These are phyloP conservation scores for Thermothelomyces thermophilus DNA, from an alignment of 2,329 filamentous ascomycete genomes.

Conservation along the genomic window DNA sequence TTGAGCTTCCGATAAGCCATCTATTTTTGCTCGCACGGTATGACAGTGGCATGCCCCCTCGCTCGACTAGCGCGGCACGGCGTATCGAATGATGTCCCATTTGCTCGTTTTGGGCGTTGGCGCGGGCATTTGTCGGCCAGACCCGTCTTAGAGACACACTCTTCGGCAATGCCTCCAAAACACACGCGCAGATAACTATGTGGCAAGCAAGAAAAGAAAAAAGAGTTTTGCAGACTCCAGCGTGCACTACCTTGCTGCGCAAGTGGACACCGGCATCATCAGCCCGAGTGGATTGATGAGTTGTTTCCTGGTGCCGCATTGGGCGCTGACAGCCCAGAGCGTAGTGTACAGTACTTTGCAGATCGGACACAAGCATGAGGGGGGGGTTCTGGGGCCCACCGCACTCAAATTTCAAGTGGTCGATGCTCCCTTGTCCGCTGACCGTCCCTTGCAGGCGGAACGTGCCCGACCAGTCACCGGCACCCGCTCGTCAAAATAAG, in stretches of 20 bases:
- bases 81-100: not conserved
- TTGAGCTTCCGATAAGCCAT: too few species aligned
- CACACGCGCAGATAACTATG: too few species aligned
- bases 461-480: not conserved
- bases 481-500: not conserved
- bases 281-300: conserved; percentile 12
- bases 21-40: too few species aligned
- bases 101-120: not conserved
- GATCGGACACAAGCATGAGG: not conserved
- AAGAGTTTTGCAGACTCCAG: conserved; percentile 6
- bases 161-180: too few species aligned
- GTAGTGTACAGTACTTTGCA: too few species aligned
- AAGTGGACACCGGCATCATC: conserved; percentile 5
- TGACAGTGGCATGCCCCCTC: conserved; percentile 2
- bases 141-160: too few species aligned
- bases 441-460: conserved; percentile 12
- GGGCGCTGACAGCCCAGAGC: not conserved
- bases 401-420: conserved; percentile 7
- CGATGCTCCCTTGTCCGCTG: not conserved
- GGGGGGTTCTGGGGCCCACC: not conserved
- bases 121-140: not conserved
- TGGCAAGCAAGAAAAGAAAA: conserved; percentile 15
- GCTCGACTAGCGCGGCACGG: not conserved
- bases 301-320: conserved; percentile 8
- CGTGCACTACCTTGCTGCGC: too few species aligned